Percentiles rank a stretch among this genome's conserved stretches.
These are phyloP conservation scores for Salicornia ramosissima DNA, from an alignment of 148 eudicot species.

Conservation along the genomic window DNA sequence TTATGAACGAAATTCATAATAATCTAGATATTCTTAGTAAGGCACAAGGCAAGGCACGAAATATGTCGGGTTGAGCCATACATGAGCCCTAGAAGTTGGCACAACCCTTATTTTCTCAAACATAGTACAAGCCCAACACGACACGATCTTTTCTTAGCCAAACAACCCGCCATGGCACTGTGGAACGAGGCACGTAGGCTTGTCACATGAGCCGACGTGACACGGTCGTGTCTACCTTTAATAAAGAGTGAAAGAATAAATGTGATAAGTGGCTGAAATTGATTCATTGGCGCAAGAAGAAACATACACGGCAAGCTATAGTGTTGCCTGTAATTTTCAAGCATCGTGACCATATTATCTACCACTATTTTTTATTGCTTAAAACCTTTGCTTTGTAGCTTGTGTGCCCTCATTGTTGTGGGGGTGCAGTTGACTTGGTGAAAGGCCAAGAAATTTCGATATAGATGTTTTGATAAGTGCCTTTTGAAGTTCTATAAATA, in stretches of 20 bases:
- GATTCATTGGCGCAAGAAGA: background rate
- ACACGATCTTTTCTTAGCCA: too few relatives aligned
- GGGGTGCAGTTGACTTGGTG: slow-evolving; percentile 14
- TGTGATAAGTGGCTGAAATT: background rate
- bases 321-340: background rate
- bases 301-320: background rate
- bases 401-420: background rate
- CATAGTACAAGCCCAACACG: too few relatives aligned
- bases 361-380: background rate
- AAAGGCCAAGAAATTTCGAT: slow-evolving; percentile 14
- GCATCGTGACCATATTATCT: background rate
- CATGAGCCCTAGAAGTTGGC: too few relatives aligned
- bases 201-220: too few relatives aligned
- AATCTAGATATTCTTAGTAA: too few relatives aligned
- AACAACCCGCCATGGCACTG: too few relatives aligned
- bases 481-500: slow-evolving; percentile 19
- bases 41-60: too few relatives aligned
- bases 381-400: background rate
- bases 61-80: too few relatives aligned
- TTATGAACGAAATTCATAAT: too few relatives aligned
- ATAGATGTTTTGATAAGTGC: background rate
- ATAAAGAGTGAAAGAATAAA: background rate
- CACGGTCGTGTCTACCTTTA: too few relatives aligned
- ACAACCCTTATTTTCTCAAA: too few relatives aligned
- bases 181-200: too few relatives aligned